phyloP scores from a whole-genome alignment of 2,329 filamentous ascomycete genomes.

The Aspergillus ochraceus region DNA sequence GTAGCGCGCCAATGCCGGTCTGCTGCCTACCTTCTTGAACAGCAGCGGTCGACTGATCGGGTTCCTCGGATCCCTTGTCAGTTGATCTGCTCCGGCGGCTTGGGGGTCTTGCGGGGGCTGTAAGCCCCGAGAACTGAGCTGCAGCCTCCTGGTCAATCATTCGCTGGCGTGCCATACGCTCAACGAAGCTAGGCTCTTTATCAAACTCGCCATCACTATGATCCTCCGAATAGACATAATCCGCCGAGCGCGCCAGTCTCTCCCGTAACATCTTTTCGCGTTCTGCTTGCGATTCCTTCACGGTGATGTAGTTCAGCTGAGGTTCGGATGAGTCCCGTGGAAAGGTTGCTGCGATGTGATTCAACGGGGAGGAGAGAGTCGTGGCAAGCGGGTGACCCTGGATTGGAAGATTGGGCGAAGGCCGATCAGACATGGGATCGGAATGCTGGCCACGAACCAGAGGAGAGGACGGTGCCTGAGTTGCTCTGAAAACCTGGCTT shows the following conservation, averaged over 20 bases:
- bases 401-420: constrained; percentile 50
- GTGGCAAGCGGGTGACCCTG: constrained; percentile 36
- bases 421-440: constrained; percentile 47
- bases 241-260: constrained; percentile 35
- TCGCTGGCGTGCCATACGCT: constrained; percentile 34
- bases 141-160: constrained; percentile 35
- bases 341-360: constrained; percentile 32
- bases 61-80: constrained; percentile 6
- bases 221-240: constrained; percentile 34
- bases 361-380: constrained; percentile 40
- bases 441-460: constrained; percentile 35
- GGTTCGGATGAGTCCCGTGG: constrained; percentile 42
- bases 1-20: constrained; percentile 18
- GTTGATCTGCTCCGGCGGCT: constrained; percentile 7
- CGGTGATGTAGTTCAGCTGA: constrained; percentile 44
- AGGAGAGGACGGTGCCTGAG: constrained; percentile 50
- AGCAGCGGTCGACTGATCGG: constrained; percentile 7
- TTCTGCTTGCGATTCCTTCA: constrained; percentile 47
- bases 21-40: constrained; percentile 20
- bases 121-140: constrained; percentile 37
- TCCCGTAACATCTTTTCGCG: constrained; percentile 36
- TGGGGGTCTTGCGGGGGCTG: constrained; percentile 30
- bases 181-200: constrained; percentile 41
- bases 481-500: constrained; percentile 51
- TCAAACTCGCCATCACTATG: constrained; percentile 46